phyloP scores from a whole-genome alignment of 2,329 filamentous ascomycete species.

The Epicoccum nigrum region DNA sequence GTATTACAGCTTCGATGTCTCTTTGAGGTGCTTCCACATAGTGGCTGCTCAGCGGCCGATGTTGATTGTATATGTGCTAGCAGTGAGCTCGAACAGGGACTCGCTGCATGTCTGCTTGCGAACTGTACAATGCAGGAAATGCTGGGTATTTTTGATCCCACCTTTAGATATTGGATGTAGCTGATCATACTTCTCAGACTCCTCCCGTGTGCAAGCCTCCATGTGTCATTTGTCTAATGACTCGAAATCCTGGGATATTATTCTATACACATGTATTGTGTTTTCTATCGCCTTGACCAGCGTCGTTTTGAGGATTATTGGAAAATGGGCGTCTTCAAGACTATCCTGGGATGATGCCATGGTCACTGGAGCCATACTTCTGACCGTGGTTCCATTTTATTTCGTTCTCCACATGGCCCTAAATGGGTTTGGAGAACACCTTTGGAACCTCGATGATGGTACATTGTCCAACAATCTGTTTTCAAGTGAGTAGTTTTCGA shows the following conservation, averaged over 20 bases:
- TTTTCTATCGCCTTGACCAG: slow-evolving; percentile 22
- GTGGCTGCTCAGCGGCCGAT: slow-evolving; percentile 24
- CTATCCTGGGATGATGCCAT: slow-evolving; percentile 22
- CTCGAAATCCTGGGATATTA: slow-evolving; percentile 21
- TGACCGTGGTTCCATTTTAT: slow-evolving; percentile 15
- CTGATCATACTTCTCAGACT: slow-evolving; percentile 4
- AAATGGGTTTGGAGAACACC: slow-evolving; percentile 32
- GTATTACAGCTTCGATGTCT: slow-evolving; percentile 24
- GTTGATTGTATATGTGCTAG: slow-evolving; percentile 24
- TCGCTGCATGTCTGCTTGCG: slow-evolving; percentile 30
- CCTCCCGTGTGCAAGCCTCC: slow-evolving; percentile 25
- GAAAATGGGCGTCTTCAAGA: slow-evolving; percentile 20
- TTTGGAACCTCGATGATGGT: slow-evolving; percentile 29
- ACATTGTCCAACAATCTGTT: slow-evolving; percentile 23
- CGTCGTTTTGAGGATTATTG: slow-evolving; percentile 15
- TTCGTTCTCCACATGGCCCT: slow-evolving; percentile 27
- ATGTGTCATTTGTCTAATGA: slow-evolving; percentile 28
- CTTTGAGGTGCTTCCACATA: slow-evolving; percentile 17
- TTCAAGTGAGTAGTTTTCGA: slow-evolving; percentile 15
- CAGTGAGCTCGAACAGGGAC: slow-evolving; percentile 8
- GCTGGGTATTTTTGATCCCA: slow-evolving; percentile 7
- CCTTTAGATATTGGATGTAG: not conserved
- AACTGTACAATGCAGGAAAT: slow-evolving; percentile 38
- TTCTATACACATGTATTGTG: slow-evolving; percentile 22
- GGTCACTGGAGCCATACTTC: slow-evolving; percentile 15